Evolutionary conservation across 2,329 filamentous ascomycete genomes (phyloP).

Genomic region (Cladosporium phlei): DNA sequence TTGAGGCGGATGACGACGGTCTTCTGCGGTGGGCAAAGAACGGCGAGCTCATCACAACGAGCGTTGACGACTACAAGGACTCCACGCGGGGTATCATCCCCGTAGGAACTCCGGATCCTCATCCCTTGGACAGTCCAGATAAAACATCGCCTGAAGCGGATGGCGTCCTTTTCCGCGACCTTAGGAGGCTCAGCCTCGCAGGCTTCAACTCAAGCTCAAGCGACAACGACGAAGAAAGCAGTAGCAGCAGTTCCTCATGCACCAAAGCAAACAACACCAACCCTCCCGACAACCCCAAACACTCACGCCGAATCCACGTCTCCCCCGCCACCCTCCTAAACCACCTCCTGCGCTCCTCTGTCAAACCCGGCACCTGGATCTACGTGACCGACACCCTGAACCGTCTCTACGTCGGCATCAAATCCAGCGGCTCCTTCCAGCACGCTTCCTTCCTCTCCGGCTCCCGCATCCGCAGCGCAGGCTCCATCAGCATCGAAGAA

Average conservation of each 20-base stretch:
- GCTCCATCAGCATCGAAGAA: constrained; percentile 75
- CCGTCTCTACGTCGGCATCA: constrained; percentile 82
- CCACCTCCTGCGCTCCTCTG: constrained; percentile 68
- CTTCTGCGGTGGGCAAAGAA: constrained; percentile 82
- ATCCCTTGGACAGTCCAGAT: constrained; percentile 21
- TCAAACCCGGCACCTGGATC: constrained; percentile 86
- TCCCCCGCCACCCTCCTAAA: constrained; percentile 71
- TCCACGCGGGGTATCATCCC: constrained; percentile 60
- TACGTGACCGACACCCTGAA: constrained; percentile 83
- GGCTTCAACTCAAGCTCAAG: constrained; percentile 2
- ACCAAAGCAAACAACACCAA: constrained; percentile 50
- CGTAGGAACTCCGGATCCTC: constrained; percentile 37
- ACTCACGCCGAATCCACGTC: constrained; percentile 56
- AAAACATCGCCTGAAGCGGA: constrained; percentile 13
- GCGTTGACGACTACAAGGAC: constrained; percentile 66
- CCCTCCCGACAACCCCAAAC: constrained; percentile 45
- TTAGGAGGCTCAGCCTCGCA: constrained; percentile 1
- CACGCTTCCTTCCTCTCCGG: constrained; percentile 89
- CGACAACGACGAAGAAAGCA: constrained; percentile 11
- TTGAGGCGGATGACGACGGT: constrained; percentile 67
- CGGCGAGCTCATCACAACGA: constrained; percentile 69
- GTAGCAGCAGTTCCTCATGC: background rate
- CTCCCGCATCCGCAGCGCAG: constrained; percentile 73
- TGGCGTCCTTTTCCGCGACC: background rate
- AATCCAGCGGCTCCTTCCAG: constrained; percentile 79